Base-by-base conservation (phyloP, 176 grass and related monocot genomes). In the Eragrostis curvula region DNA sequence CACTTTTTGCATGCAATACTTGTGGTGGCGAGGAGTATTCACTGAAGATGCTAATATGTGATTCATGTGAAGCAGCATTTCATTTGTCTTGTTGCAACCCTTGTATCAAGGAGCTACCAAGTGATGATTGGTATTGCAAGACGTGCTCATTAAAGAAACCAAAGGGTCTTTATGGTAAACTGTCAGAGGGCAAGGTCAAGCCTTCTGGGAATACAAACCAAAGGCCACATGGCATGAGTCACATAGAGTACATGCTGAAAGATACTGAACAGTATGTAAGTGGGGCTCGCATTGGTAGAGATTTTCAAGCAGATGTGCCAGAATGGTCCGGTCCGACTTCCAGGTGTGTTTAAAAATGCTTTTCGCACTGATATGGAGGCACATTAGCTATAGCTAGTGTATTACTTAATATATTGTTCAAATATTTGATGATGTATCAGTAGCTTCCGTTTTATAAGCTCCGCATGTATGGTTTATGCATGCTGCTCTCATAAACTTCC, bases 61-160 rank as follows among this genome's bases (percentile, higher is more conserved):
- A 99, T 76, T 81, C 70, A 56, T 99, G 96, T 80, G 96, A 96
- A 77, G 89, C 78, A 83, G 89, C 93, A 87, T 99, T 91, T 82
- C 96, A 99, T 87, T 68, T 91, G 43, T 85, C 86, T 58, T 95
- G 96, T 85, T 95, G 90, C 79, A 88, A 20, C 44, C 88, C 84
- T 73, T 53, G 32, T 84, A 66, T 85, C 53, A 48, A 83, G 39
- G 77, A 79, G 39, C 41, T 79, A 67, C 86, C 75, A 75, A 17
- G 36, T 71, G 86, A 84, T 56, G 85, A 93, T 28, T 99, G 96
- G 96, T 90, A 90, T 82, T 99, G 96, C 64, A 65, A 66, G 39
- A 63, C 87, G 59, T 99, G 96, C 84, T 96, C 72, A 12, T 67
- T 59, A 53, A 91, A 70, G 57, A 93, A 87, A 75, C 84, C 79